phyloP scores from a whole-genome alignment of 1,284 basidiomycete genomes.

The Xerocomus subilludens region DNA sequence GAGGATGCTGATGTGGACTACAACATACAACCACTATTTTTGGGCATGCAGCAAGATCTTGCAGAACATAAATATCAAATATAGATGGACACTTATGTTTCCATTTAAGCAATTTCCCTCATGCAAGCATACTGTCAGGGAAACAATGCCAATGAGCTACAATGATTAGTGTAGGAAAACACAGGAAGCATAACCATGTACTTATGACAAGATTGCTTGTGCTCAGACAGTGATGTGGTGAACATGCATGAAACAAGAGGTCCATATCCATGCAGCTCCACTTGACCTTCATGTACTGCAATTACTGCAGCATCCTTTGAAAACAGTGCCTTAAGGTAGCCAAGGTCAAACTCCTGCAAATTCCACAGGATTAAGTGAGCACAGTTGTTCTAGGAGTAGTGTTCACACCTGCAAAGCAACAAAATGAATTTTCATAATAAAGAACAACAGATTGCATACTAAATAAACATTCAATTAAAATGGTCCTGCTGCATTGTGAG shows the following conservation, averaged over 20 bases:
- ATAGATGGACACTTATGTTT: slow-evolving; percentile 30
- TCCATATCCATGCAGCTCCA: background rate
- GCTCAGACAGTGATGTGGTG: background rate
- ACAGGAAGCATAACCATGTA: background rate
- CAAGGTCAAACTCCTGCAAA: background rate
- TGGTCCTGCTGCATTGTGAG: no score
- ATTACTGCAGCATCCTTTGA: background rate
- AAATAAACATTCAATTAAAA: no score
- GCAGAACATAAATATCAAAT: slow-evolving; percentile 40
- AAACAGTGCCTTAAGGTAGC: background rate
- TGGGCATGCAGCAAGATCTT: slow-evolving; percentile 37
- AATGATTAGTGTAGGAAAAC: background rate
- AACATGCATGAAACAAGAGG: background rate
- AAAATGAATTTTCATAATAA: no score
- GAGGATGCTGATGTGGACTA: slow-evolving; percentile 36
- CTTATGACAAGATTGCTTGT: background rate
- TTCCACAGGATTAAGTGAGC: background rate
- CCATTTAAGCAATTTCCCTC: background rate
- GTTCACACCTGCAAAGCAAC: no score
- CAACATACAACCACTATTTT: slow-evolving; percentile 37
- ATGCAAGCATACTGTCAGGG: background rate
- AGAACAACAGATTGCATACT: no score
- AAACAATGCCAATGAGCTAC: background rate
- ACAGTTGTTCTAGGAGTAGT: no score
- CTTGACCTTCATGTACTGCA: background rate